A percentile compares a stretch with the other conserved stretches of the same genome.
Evolutionary conservation across 768 basidiomycete species (phyloP).

Genomic region (Leccinum variicolor): DNA sequence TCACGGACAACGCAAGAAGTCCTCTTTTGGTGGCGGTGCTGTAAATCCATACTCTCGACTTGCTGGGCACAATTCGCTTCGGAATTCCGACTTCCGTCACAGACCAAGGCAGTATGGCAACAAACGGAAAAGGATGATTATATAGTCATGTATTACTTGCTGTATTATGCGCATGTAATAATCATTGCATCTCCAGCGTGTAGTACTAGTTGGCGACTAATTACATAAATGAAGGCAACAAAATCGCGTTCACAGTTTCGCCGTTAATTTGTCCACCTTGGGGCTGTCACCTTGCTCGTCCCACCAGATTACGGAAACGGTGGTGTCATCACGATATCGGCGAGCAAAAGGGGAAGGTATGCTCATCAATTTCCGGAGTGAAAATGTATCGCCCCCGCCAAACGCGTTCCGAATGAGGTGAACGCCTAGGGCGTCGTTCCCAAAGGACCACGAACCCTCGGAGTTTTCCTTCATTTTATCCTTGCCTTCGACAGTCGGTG

Average conservation of each 20-base stretch:
- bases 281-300: constrained; percentile 52
- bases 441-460: constrained; percentile 70
- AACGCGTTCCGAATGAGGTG: constrained; percentile 92
- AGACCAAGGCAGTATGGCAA: constrained; percentile 29
- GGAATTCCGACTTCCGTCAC: constrained; percentile 21
- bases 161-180: constrained; percentile 7
- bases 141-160: constrained; percentile 27
- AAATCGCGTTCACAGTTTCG: constrained; percentile 45
- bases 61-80: constrained; percentile 34
- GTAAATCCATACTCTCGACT: constrained; percentile 36
- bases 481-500: constrained; percentile 62
- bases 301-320: constrained; percentile 85
- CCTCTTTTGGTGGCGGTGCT: constrained; percentile 30
- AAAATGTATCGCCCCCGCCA: constrained; percentile 68
- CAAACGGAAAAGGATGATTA: constrained; percentile 34
- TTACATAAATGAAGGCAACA: not conserved
- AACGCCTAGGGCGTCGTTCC: constrained; percentile 72
- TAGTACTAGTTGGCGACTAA: not conserved
- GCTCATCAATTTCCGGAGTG: constrained; percentile 63
- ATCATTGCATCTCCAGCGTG: constrained; percentile 1
- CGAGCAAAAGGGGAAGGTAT: constrained; percentile 81
- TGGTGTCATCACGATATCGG: constrained; percentile 79
- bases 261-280: constrained; percentile 36
- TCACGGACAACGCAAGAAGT: constrained; percentile 23
- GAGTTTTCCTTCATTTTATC: constrained; percentile 35